These are phyloP conservation scores for Alternaria viburni DNA, from an alignment of 2,329 filamentous ascomycete species.

Conservation along the genomic window DNA sequence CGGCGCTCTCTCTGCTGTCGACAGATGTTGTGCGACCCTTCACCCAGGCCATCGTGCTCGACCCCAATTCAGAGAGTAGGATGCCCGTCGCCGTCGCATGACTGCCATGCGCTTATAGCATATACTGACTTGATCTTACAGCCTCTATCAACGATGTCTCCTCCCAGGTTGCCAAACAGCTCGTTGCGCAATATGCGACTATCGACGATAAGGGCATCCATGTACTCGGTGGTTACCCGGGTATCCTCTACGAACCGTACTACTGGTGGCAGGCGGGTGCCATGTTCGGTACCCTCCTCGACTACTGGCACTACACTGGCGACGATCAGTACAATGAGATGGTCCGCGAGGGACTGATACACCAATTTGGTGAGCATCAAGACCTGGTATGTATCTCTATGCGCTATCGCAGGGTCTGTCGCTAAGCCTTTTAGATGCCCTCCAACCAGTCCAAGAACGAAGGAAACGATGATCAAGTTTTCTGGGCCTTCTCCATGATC, in stretches of 20 bases:
- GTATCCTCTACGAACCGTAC: slow-evolving; percentile 56
- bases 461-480: slow-evolving; percentile 65
- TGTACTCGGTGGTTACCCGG: slow-evolving; percentile 52
- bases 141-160: slow-evolving; percentile 57
- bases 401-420: not conserved
- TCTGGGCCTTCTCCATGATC: slow-evolving; percentile 65
- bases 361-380: slow-evolving; percentile 40
- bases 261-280: slow-evolving; percentile 77
- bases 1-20: slow-evolving; percentile 32
- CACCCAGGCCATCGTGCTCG: slow-evolving; percentile 30
- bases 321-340: slow-evolving; percentile 74
- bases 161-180: slow-evolving; percentile 52
- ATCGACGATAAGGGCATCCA: slow-evolving; percentile 54
- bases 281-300: slow-evolving; percentile 72
- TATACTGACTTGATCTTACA: slow-evolving; percentile 12
- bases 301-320: slow-evolving; percentile 85
- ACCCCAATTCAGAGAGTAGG: slow-evolving; percentile 32
- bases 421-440: slow-evolving; percentile 35
- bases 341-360: slow-evolving; percentile 57
- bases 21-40: slow-evolving; percentile 24
- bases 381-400: slow-evolving; percentile 28
- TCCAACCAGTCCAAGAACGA: slow-evolving; percentile 46
- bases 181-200: slow-evolving; percentile 61
- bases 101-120: not conserved
- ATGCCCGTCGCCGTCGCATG: not conserved